Evolutionary conservation across 2,329 filamentous ascomycete genomes (phyloP).

Genomic region (Verticillium klebahnii): DNA sequence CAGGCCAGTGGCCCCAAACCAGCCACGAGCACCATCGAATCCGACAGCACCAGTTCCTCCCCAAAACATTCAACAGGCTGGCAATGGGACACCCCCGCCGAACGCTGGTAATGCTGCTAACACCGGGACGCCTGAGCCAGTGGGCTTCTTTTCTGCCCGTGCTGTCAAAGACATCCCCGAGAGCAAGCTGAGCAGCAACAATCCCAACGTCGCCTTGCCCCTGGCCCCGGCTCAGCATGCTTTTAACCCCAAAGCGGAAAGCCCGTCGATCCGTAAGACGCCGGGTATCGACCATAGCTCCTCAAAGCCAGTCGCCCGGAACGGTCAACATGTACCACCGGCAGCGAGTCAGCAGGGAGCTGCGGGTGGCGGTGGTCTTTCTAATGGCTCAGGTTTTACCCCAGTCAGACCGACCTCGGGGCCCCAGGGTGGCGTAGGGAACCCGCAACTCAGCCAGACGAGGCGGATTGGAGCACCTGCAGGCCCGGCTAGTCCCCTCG

Average conservation of each 20-base stretch:
- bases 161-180: conserved; percentile 55
- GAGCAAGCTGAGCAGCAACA: conserved; percentile 29
- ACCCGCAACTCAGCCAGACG: conserved; percentile 48
- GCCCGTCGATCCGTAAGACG: conserved; percentile 84
- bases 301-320: conserved; percentile 65
- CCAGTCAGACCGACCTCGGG: conserved; percentile 4
- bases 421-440: conserved; percentile 27
- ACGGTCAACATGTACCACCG: conserved; percentile 47
- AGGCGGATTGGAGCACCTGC: conserved; percentile 57
- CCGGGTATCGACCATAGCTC: conserved; percentile 78
- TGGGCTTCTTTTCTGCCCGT: conserved; percentile 68
- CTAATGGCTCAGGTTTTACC: conserved; percentile 11
- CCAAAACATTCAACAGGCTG: conserved; percentile 6
- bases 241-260: conserved; percentile 73
- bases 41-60: conserved; percentile 10
- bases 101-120: conserved; percentile 16
- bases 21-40: conserved; percentile 13
- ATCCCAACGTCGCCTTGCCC: conserved; percentile 34
- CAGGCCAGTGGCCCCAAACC: conserved; percentile 14
- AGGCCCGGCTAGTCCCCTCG: conserved; percentile 49
- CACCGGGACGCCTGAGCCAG: conserved; percentile 28
- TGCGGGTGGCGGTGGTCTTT: conserved; percentile 12
- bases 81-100: conserved; percentile 15
- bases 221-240: conserved; percentile 37
- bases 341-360: conserved; percentile 16